Evolutionary conservation across 2,329 filamentous ascomycete genomes (phyloP), one percentile per base, ranked within the genome.

Genomic region (Helotiales sp.): DNA sequence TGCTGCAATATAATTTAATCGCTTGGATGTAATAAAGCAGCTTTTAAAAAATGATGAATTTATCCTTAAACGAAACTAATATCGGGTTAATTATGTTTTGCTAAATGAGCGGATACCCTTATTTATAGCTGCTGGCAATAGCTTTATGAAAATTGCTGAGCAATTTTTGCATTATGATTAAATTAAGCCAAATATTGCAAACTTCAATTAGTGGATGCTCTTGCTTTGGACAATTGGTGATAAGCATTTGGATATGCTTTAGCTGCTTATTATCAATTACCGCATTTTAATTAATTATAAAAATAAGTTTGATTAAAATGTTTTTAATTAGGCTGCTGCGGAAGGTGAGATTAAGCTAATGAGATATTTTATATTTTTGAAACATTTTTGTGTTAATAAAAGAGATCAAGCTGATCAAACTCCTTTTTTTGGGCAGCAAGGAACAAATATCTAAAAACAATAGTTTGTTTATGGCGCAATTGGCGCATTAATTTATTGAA

Each of bases 271-370:
- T 13, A 64, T 65, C 15, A 70, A 74, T 26, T 47, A 60, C 20
- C 65, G 67, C 1, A 61, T 78, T 2, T 66, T 77, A 43, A 58
- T 77, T 47, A 78, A 79, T 65, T 75, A 78, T 40, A 66, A 72
- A 5, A 78, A 80, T 61, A 74, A 72, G 61, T 49, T 34, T 32
- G 75, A 76, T 22, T 76, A 78, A 64, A 77, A 76, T 52, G 72
- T 75, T 6, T 52, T 79, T 26, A 79, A 77, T n/a, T 79, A 76
- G 77, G 78, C 78, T 1, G 76, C 77, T 30, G 74, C 73, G 5
- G 75, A 75, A 59, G 78, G 77, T 7, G 70, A 69, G 50, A 61
- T 64, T 32, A 67, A 72, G 20, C 58, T 73, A 15, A 64, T 78
- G 4, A 72, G 69, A 43, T 30, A 69, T 24, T 65, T 79, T 13